Conservation (phyloP, 2,329 filamentous ascomycete species). For the Cercospora zeina region DNA sequence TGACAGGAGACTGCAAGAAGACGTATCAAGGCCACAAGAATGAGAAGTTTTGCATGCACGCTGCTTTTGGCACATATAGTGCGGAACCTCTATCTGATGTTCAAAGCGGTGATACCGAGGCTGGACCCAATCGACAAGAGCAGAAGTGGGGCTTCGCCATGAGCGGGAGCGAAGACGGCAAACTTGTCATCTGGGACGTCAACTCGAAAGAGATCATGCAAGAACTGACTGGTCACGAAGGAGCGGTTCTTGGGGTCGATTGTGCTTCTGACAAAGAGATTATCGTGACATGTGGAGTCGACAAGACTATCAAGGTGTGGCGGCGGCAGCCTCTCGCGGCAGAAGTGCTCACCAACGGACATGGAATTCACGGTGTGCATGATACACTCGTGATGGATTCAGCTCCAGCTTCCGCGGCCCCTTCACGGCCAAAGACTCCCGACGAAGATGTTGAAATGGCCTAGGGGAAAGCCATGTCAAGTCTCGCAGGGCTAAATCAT, state of each 20-base stretch:
- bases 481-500: neutral
- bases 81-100: conserved; percentile 10
- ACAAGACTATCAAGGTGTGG: conserved; percentile 64
- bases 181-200: conserved; percentile 87
- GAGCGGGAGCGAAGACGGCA: conserved; percentile 84
- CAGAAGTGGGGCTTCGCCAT: conserved; percentile 64
- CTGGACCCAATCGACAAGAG: conserved; percentile 19
- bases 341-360: conserved; percentile 14
- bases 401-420: conserved; percentile 14
- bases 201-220: conserved; percentile 81
- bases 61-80: conserved; percentile 73
- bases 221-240: conserved; percentile 57
- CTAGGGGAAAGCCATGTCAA: neutral
- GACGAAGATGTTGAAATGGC: conserved; percentile 21
- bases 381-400: neutral
- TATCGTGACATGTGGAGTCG: conserved; percentile 63
- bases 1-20: conserved; percentile 86
- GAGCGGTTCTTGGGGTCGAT: conserved; percentile 61
- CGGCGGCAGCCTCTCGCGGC: conserved; percentile 38
- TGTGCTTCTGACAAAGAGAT: conserved; percentile 56
- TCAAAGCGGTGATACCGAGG: conserved; percentile 18
- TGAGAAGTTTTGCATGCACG: conserved; percentile 77
- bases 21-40: conserved; percentile 95
- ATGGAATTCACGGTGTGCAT: neutral
- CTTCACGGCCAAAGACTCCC: conserved; percentile 18